These are phyloP conservation scores for Suhomyces faveliae DNA, from an alignment of 805 yeast genomes.

Conservation along the genomic window DNA sequence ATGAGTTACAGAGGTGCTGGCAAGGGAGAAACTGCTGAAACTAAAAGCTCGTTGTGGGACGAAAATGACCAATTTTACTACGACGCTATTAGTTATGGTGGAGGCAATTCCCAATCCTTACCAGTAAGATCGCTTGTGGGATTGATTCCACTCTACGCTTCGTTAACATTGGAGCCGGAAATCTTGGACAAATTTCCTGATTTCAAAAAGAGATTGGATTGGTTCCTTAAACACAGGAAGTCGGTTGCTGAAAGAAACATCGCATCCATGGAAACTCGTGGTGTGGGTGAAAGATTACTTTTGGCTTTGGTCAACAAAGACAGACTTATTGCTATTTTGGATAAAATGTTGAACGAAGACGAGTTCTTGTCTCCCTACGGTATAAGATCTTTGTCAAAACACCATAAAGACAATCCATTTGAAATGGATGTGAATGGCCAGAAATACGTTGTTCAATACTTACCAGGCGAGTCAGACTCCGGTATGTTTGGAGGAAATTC, in stretches of 20 bases:
- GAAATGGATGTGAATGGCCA: slow-evolving; percentile 80
- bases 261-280: slow-evolving; percentile 78
- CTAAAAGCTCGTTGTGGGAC: slow-evolving; percentile 69
- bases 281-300: slow-evolving; percentile 78
- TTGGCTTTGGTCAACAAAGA: slow-evolving; percentile 80
- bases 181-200: slow-evolving; percentile 73
- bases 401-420: slow-evolving; percentile 80
- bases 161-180: slow-evolving; percentile 84
- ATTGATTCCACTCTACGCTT: slow-evolving; percentile 85
- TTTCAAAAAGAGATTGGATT: slow-evolving; percentile 76
- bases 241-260: slow-evolving; percentile 76
- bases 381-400: slow-evolving; percentile 82
- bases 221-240: slow-evolving; percentile 74
- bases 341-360: slow-evolving; percentile 77
- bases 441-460: slow-evolving; percentile 65
- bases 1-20: slow-evolving; percentile 65
- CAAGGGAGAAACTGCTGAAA: slow-evolving; percentile 38
- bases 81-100: slow-evolving; percentile 87
- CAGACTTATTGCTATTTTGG: slow-evolving; percentile 69
- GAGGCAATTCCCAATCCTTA: slow-evolving; percentile 58
- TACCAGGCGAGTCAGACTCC: slow-evolving; percentile 87
- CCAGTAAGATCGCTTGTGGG: slow-evolving; percentile 91
- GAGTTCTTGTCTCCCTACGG: slow-evolving; percentile 87
- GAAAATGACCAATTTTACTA: slow-evolving; percentile 86
- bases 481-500: slow-evolving; percentile 97